Percentiles rank a stretch among this genome's conserved stretches.
phyloP scores from a whole-genome alignment of 75 land plant genomes.

The Selaginella tamariscina region DNA sequence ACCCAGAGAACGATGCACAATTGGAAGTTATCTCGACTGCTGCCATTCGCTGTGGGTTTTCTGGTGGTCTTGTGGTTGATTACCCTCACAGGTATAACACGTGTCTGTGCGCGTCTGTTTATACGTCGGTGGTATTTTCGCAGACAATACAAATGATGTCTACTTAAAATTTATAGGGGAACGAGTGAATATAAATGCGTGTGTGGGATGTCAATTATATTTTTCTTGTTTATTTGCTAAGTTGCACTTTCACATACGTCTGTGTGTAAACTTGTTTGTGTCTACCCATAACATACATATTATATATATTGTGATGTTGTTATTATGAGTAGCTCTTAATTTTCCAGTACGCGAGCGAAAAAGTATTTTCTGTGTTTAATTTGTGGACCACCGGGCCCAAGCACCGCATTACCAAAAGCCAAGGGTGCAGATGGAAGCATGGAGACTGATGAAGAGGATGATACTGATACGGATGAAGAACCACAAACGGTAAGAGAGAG shows the following conservation, averaged over 20 bases:
- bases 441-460: slow-evolving; percentile 52
- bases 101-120: no score
- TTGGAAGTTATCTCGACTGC: slow-evolving; percentile 77
- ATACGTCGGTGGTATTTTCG: no score
- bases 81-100: slow-evolving; percentile 86
- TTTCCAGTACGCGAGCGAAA: slow-evolving; percentile 64
- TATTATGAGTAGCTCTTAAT: background rate
- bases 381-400: slow-evolving; percentile 76
- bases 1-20: slow-evolving; percentile 76
- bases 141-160: no score
- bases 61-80: slow-evolving; percentile 94
- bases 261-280: no score
- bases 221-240: no score
- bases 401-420: slow-evolving; percentile 47
- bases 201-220: no score
- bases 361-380: slow-evolving; percentile 84
- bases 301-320: background rate
- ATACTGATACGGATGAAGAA: slow-evolving; percentile 54
- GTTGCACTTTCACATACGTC: no score
- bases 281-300: slow-evolving; percentile 1
- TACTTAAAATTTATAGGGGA: no score
- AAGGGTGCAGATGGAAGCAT: slow-evolving; percentile 59
- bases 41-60: slow-evolving; percentile 87
- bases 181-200: no score
- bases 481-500: slow-evolving; percentile 34